Conservation (phyloP, 495 filamentous ascomycete species). For the Lasiosphaeria ovina region DNA sequence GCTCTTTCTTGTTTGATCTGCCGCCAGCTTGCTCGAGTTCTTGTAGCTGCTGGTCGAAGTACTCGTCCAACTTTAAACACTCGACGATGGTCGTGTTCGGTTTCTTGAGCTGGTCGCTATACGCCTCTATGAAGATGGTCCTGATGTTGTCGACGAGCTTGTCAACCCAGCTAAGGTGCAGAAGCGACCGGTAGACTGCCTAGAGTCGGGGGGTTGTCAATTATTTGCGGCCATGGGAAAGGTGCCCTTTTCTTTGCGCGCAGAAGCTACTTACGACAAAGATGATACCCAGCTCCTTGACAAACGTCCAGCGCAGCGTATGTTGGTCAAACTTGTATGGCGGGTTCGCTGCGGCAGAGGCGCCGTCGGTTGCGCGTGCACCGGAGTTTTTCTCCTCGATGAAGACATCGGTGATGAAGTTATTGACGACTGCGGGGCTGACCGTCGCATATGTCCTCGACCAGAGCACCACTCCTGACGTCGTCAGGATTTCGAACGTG, state of each 20-base stretch:
- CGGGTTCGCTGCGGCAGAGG: constrained; percentile 59
- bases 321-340: constrained; percentile 89
- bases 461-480: constrained; percentile 95
- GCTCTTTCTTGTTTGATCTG: constrained; percentile 32
- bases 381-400: constrained; percentile 83
- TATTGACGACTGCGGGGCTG: constrained; percentile 81
- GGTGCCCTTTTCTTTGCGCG: background rate
- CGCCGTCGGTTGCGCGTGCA: constrained; percentile 55
- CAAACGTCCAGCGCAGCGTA: constrained; percentile 88
- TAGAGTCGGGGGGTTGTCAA: constrained; percentile 36
- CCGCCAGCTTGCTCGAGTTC: constrained; percentile 65
- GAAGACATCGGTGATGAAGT: constrained; percentile 92
- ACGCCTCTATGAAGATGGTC: constrained; percentile 83
- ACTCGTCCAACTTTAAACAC: constrained; percentile 77
- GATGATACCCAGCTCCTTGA: constrained; percentile 88
- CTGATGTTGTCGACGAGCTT: constrained; percentile 92
- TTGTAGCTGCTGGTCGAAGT: constrained; percentile 88
- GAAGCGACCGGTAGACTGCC: constrained; percentile 94
- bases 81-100: constrained; percentile 73
- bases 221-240: background rate
- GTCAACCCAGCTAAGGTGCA: constrained; percentile 96
- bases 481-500: constrained; percentile 91
- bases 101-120: constrained; percentile 81
- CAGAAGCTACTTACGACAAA: constrained; percentile 72
- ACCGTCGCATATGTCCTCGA: constrained; percentile 81